These are phyloP conservation scores for Wallacemonas collosoma DNA, from an alignment of 208 protist species.

Conservation along the genomic window DNA sequence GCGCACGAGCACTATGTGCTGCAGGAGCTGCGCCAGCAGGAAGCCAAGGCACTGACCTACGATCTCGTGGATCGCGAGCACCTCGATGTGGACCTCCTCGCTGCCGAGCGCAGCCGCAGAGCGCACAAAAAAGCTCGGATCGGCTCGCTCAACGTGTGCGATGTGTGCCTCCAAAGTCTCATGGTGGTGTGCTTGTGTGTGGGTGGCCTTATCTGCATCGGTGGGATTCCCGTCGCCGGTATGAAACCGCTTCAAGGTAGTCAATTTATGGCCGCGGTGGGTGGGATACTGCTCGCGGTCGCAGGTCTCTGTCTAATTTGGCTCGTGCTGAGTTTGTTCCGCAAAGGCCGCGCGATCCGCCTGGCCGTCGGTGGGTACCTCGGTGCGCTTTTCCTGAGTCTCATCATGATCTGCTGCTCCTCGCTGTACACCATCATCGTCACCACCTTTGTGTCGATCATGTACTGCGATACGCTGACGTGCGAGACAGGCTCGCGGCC, in stretches of 20 bases:
- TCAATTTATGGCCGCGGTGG: constrained; percentile 30
- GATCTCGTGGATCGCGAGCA: constrained; percentile 47
- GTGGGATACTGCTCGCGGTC: constrained; percentile 26
- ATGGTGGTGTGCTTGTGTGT: constrained; percentile 41
- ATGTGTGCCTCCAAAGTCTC: constrained; percentile 27
- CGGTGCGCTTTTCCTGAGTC: constrained; percentile 23
- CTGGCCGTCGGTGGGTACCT: constrained; percentile 22
- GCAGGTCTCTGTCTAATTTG: constrained; percentile 30
- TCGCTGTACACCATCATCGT: constrained; percentile 67
- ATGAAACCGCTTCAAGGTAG: constrained; percentile 43
- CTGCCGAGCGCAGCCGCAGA: constrained; percentile 34
- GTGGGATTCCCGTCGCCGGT: constrained; percentile 24
- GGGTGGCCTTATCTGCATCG: constrained; percentile 32
- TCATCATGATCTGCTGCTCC: constrained; percentile 42
- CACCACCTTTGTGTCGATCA: constrained; percentile 55
- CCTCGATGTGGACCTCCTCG: constrained; percentile 45
- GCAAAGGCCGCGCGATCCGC: constrained; percentile 32
- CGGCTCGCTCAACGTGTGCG: constrained; percentile 20
- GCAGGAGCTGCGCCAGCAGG: constrained; percentile 23
- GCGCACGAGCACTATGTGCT: constrained; percentile 13
- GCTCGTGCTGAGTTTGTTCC: constrained; percentile 41
- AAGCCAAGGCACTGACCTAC: constrained; percentile 32
- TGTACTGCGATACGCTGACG: constrained; percentile 48
- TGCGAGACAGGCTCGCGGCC: constrained; percentile 43
- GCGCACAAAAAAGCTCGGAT: constrained; percentile 22